Evolutionary conservation across 2,329 filamentous ascomycete species (phyloP), one percentile per base, ranked within the genome.

Genomic region (Alternaria arbusti): DNA sequence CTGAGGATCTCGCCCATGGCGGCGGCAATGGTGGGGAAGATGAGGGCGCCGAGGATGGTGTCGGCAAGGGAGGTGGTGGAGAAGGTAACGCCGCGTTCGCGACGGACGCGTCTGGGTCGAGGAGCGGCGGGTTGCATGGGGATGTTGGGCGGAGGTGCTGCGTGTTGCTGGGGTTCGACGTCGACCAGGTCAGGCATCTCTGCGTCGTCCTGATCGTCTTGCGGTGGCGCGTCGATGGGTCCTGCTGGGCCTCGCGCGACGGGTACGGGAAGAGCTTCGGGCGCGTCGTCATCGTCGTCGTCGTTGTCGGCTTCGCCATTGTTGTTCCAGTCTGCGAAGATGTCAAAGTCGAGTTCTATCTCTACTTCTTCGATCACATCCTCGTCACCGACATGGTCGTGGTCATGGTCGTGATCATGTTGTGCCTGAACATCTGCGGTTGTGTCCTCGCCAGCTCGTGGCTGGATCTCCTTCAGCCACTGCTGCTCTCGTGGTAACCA

Each of bases 1-100:
- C 90, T 89, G 32, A 98, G 83, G 1, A 93, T 74, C 72, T 94
- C 91, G 47, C 96, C 96, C 80, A 93, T 88, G 13, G 88, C 86
- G 28, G 90, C 91, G 0, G 93, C 94, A 47, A 98, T 88, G 11
- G 88, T 89, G 0, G 96, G 96, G 74, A 97, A 93, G 12, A 96
- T 84, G 3, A 99, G 82, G 2, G 90, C 90, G 6, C 90, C 90
- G 30, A 92, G 83, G 43, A 91, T 82, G 0, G 86, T 86, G 64
- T 89, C 85, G 1, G 87, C 86, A 28, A 91, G 79, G 30, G 84
- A 84, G 32, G 83, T 84, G 12, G 86, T 85, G 25, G 85, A 84
- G 67, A 87, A 82, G 30, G 85, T 82, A 5, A 88, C 80, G 56
- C 84, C 83, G 57, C 84, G 82, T 54, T 82, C 82, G 75, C 69